Base-by-base conservation (phyloP, 148 eudicot genomes). In the Drosera capensis region DNA sequence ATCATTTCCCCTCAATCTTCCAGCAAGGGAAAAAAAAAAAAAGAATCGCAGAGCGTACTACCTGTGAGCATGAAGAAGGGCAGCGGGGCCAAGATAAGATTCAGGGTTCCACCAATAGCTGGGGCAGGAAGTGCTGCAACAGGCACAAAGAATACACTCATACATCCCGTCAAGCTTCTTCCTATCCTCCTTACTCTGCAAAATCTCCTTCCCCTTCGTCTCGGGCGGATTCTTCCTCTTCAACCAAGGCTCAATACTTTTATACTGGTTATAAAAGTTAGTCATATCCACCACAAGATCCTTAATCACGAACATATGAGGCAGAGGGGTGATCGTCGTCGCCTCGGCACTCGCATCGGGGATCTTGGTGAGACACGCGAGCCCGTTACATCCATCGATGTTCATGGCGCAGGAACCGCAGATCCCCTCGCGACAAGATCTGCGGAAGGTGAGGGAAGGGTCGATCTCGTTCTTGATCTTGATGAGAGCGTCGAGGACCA, bases 31-130 rank as follows among this genome's bases (percentile, higher is more conserved):
- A 7, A 1, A 29, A 29, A n/a, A 20, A 1, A 29, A 1, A 3
- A n/a, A 2, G n/a, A 18, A 19, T 23, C n/a, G 14, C n/a, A 11
- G 38, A 34, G 17, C 12, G 14, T 43, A 56, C 8, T n/a, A 90
- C 95, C 99, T 55, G 55, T 84, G 77, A 47, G 95, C 99, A 21
- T 90, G 99, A 45, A 90, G 76, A 55, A 90, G 73, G 3, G 99
- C 99, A 21, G 99, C 99, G 37, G 99, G 99, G 13, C 99, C 99
- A 5, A 90, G 63, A 62, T 90, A 90, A 28, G 79, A 56, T 49
- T 90, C 95, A 38, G 99, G 99, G 36, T 90, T 90, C 99, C 99
- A 90, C 99, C 99, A 90, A 56, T 90, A 90, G 49, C 95, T 84
- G 19, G 99, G 99, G 54, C 99, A 90, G 3, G 99, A 85, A 18